These are phyloP conservation scores for Penicillium turbatum DNA, from an alignment of 495 filamentous ascomycete genomes.

Conservation along the genomic window DNA sequence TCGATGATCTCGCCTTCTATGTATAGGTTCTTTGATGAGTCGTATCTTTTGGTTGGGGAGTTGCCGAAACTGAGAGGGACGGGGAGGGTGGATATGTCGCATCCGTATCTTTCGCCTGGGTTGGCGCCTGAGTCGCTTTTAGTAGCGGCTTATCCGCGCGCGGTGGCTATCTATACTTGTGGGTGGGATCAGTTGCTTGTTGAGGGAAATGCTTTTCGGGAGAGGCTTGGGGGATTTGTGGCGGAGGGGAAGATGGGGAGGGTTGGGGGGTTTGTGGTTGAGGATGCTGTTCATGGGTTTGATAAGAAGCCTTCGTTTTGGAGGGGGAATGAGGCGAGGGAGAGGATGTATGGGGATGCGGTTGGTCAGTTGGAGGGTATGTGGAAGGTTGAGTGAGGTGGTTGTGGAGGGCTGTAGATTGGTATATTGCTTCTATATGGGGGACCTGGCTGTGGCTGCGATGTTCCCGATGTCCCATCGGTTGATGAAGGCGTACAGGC, in stretches of 20 bases:
- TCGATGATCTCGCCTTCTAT: slow-evolving; percentile 12
- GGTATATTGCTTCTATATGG: background rate
- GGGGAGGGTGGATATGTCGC: slow-evolving; percentile 15
- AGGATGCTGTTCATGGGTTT: slow-evolving; percentile 25
- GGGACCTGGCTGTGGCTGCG: background rate
- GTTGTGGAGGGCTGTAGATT: background rate
- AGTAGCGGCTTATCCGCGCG: slow-evolving; percentile 11
- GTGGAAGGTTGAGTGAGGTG: slow-evolving; percentile 10
- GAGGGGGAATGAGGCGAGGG: slow-evolving; percentile 10
- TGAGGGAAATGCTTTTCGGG: slow-evolving; percentile 23
- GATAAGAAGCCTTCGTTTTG: slow-evolving; percentile 26
- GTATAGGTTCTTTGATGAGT: slow-evolving; percentile 19
- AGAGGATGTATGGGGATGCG: slow-evolving; percentile 23
- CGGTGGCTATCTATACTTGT: slow-evolving; percentile 25
- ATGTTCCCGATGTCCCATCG: background rate
- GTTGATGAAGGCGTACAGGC: background rate
- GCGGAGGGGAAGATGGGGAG: slow-evolving; percentile 6
- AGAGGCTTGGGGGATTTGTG: slow-evolving; percentile 15
- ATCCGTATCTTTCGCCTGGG: slow-evolving; percentile 24
- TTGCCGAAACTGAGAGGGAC: slow-evolving; percentile 9
- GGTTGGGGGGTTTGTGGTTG: slow-evolving; percentile 18
- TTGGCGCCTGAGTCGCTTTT: slow-evolving; percentile 9
- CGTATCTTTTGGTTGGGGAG: slow-evolving; percentile 12
- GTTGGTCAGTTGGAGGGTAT: slow-evolving; percentile 15
- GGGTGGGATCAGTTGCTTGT: slow-evolving; percentile 25